Evolutionary conservation across 441 rosid genomes (phyloP), one percentile per base, ranked within the genome.

Genomic region (Kokia cookei): DNA sequence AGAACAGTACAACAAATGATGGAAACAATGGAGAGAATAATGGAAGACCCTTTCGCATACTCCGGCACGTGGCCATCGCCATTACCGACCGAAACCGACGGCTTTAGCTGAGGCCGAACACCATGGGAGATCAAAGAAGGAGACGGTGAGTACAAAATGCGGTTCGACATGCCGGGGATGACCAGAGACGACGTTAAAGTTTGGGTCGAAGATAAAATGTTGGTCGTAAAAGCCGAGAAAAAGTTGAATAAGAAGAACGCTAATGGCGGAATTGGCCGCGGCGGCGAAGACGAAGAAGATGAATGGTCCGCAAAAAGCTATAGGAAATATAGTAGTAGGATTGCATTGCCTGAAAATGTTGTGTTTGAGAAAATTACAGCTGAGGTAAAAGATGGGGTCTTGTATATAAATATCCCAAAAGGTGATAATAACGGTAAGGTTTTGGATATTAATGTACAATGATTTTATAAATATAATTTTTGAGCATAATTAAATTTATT

Each of bases 101-200:
- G 81, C 26, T 79, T 77, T 53, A 66, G 80, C 51, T 50, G 55
- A 50, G 93, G 91, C 24, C 82, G 91, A 76, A 85, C 84, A 1
- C 90, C 95, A 7, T 91, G 91, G 90, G 93, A 85, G 73, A 86
- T 90, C 8, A 87, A 79, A 68, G 93, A 86, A 77, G 84, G 83
- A 5, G 86, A 83, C 42, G 73, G 3, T 0, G 90, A 85, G 51
- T 91, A 85, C 73, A 87, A 80, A 76, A 79, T 87, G 86, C 84
- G 90, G n/a, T 88, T 90, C 13, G 91, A 85, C 80, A 82, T 91
- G 92, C 90, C 89, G 9, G 90, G 96, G 26, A 89, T 91, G 91
- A 88, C 83, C 5, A 87, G 80, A 70, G 81, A 86, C 13, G 92
- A 93, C 72, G 91, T 88, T 3, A 90, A 77, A 75, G 79, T 87